Percentiles rank a stretch among this genome's conserved stretches.
Conservation (phyloP, 139 green algal genomes). For the Spirogloea muscicola region DNA sequence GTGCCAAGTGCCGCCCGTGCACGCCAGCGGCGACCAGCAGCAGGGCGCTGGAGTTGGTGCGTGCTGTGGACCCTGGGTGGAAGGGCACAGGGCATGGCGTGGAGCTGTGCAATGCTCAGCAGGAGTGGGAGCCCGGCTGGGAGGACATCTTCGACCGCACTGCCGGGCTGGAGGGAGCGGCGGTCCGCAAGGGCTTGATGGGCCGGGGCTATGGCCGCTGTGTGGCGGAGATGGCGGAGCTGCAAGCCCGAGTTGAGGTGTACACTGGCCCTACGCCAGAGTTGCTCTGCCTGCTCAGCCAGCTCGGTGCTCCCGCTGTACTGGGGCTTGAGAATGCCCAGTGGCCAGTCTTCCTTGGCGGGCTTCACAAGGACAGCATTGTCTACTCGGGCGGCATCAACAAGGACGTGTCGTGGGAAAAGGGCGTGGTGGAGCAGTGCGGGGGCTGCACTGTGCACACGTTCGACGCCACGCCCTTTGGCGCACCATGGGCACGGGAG, state of each 20-base stretch:
- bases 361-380: no score
- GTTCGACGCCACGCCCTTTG: conserved; percentile 34
- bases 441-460: no score
- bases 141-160: conserved; percentile 18
- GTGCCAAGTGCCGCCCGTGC: conserved; percentile 42
- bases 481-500: no score
- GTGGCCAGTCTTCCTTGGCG: no score
- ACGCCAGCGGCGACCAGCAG: conserved; percentile 13
- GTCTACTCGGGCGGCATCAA: conserved; percentile 16
- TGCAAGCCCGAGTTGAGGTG: neutral
- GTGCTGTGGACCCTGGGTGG: neutral
- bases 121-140: conserved; percentile 31
- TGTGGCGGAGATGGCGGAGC: neutral
- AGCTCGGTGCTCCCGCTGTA: no score
- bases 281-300: conserved; percentile 5
- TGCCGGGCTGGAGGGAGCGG: neutral
- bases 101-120: conserved; percentile 23
- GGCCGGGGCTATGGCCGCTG: neutral
- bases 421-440: no score
- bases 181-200: neutral
- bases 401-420: no score
- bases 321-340: no score
- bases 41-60: neutral
- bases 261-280: neutral
- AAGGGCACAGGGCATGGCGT: neutral